These are phyloP conservation scores for Litsea cubeba DNA, from an alignment of 164 flowering plant species.

Conservation along the genomic window DNA sequence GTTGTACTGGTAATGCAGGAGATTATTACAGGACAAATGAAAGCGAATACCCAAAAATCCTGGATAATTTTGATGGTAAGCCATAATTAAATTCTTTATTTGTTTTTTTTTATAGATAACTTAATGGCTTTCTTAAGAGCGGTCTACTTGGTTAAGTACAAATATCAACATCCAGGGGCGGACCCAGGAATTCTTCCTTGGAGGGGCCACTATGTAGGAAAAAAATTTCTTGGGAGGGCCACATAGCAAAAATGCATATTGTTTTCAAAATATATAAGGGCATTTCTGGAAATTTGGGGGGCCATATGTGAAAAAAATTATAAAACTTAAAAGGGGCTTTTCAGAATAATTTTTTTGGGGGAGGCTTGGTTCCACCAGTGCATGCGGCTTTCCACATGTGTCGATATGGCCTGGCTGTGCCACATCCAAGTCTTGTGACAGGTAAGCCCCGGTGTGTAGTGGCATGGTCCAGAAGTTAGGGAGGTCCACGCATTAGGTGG, in stretches of 20 bases:
- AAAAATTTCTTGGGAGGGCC: too few species aligned
- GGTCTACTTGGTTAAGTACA: neutral
- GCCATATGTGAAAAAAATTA: too few species aligned
- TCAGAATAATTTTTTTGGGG: too few species aligned
- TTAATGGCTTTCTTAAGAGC: neutral
- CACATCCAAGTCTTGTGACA: neutral
- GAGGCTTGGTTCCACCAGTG: too few species aligned
- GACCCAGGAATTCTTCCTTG: too few species aligned
- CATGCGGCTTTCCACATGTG: neutral
- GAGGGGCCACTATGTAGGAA: too few species aligned
- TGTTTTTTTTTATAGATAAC: neutral
- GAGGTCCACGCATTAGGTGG: too few species aligned
- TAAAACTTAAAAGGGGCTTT: too few species aligned
- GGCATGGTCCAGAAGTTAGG: too few species aligned
- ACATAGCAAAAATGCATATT: too few species aligned
- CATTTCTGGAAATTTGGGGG: too few species aligned
- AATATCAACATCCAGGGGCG: neutral
- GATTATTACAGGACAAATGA: slow-evolving; percentile 11
- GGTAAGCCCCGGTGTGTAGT: neutral
- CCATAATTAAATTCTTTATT: neutral
- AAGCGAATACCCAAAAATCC: slow-evolving; percentile 14
- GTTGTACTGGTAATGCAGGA: slow-evolving; percentile 18
- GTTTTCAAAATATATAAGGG: too few species aligned
- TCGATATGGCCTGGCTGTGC: neutral
- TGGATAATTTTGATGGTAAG: slow-evolving; percentile 14